Evolutionary conservation across 2,329 filamentous ascomycete species (phyloP).

Genomic region (Neopestalotiopsis sp.): DNA sequence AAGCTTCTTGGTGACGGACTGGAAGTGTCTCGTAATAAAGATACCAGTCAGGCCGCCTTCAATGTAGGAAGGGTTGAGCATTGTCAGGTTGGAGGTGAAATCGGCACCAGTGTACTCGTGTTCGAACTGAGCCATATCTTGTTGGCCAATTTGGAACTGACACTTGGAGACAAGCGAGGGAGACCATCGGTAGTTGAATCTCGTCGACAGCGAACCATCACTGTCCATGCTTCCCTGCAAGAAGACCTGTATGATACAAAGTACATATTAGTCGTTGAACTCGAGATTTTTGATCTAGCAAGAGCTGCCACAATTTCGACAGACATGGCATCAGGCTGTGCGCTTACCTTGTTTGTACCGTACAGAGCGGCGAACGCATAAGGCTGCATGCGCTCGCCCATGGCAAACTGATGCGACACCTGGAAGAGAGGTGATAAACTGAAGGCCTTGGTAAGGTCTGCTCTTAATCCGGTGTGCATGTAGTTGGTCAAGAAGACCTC

Average conservation of each 20-base stretch:
- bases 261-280: not conserved
- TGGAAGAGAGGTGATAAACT: constrained; percentile 94
- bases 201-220: constrained; percentile 82
- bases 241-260: constrained; percentile 70
- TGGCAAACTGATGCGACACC: constrained; percentile 94
- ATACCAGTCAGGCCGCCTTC: constrained; percentile 95
- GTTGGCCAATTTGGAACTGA: constrained; percentile 80
- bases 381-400: constrained; percentile 90
- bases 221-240: constrained; percentile 96
- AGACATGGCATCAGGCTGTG: not conserved
- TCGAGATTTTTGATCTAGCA: not conserved
- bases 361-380: constrained; percentile 96
- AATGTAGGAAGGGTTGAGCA: constrained; percentile 91
- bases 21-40: constrained; percentile 93
- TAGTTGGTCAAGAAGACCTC: constrained; percentile 96
- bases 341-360: constrained; percentile 84
- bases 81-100: constrained; percentile 92
- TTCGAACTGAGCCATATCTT: constrained; percentile 91
- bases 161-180: constrained; percentile 83
- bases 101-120: constrained; percentile 94
- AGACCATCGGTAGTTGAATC: constrained; percentile 93
- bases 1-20: constrained; percentile 86
- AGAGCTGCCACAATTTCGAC: not conserved
- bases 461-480: constrained; percentile 95
- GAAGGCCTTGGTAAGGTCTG: constrained; percentile 96